A percentile compares a stretch with the other conserved stretches of the same genome.
phyloP scores from a whole-genome alignment of 2,329 filamentous ascomycete genomes.

The Neofusicoccum laricinum region DNA sequence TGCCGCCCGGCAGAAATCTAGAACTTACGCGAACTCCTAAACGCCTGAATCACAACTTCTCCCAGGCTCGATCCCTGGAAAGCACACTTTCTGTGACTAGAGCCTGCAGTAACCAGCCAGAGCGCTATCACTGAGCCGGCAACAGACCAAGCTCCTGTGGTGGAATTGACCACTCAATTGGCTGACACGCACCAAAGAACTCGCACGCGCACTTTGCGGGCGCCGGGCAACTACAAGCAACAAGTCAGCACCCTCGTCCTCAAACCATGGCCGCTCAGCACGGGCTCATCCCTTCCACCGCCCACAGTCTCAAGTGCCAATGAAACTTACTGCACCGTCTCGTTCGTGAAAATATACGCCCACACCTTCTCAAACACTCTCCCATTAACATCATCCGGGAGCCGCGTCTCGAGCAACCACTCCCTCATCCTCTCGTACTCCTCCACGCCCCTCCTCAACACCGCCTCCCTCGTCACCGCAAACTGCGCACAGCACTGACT shows the following conservation, averaged over 20 bases:
- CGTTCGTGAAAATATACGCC: conserved; percentile 17
- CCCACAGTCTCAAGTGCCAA: neutral
- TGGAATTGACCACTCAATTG: neutral
- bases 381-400: conserved; percentile 19
- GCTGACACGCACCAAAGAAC: neutral
- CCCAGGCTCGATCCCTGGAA: too few relatives aligned
- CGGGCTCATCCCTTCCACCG: too few relatives aligned
- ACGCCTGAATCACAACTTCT: too few relatives aligned
- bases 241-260: neutral
- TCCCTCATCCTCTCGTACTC: conserved; percentile 17
- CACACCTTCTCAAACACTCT: conserved; percentile 21
- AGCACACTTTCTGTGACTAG: too few relatives aligned
- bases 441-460: neutral
- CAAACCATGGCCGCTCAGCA: neutral
- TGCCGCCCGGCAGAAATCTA: too few relatives aligned
- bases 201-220: neutral
- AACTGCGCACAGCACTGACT: conserved; percentile 21
- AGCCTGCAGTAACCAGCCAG: too few relatives aligned
- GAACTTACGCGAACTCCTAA: too few relatives aligned
- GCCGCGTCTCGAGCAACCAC: conserved; percentile 16
- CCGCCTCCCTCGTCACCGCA: conserved; percentile 17
- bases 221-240: neutral
- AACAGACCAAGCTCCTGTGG: neutral
- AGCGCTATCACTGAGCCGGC: neutral
- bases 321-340: conserved; percentile 17